phyloP scores from a whole-genome alignment of 202 grass and related monocot species.

The Dendrocalamus latiflorus region DNA sequence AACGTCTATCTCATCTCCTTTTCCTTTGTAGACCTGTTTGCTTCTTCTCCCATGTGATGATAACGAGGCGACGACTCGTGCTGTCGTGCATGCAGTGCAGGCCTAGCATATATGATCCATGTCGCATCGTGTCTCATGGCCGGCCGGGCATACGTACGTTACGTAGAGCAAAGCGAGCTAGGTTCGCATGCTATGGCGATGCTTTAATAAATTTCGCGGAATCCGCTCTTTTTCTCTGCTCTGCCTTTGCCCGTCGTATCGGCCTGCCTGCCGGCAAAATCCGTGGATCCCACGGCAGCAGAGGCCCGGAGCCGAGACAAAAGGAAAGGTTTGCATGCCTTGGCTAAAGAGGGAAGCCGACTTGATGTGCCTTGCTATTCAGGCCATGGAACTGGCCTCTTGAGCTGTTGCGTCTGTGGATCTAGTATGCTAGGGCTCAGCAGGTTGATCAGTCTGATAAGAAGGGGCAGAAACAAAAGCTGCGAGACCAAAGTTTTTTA shows the following conservation, averaged over 20 bases:
- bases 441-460: no score
- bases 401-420: neutral
- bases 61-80: neutral
- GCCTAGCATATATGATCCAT: neutral
- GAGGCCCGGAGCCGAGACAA: no score
- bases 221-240: neutral
- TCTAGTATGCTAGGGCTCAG: neutral
- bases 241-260: neutral
- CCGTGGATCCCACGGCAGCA: neutral
- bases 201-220: neutral
- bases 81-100: neutral
- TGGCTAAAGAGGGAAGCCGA: neutral
- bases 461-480: neutral
- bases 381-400: neutral
- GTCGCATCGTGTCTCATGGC: conserved; percentile 2
- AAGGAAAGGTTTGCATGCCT: neutral
- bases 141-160: neutral
- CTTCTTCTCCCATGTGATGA: neutral
- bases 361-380: neutral
- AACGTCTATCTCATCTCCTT: no score
- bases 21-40: neutral
- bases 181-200: neutral
- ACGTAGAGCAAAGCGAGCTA: neutral
- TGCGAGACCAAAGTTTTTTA: neutral
- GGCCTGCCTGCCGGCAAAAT: neutral